These are phyloP conservation scores for Suillus discolor DNA, from an alignment of 768 basidiomycete genomes.

Conservation along the genomic window DNA sequence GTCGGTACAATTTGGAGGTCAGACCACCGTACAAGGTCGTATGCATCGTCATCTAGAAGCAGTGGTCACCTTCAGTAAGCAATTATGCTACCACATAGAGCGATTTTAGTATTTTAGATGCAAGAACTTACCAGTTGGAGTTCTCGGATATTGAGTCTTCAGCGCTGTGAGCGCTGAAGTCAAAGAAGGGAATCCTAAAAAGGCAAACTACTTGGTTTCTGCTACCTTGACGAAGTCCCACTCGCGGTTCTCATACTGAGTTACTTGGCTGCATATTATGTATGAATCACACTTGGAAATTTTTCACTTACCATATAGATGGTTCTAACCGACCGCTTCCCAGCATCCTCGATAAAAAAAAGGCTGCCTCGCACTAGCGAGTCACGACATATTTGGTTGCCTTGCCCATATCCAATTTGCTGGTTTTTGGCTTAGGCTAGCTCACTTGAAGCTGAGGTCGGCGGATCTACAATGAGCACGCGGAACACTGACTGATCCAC, in stretches of 20 bases:
- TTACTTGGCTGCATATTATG: background rate
- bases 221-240: background rate
- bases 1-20: background rate
- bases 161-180: background rate
- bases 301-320: slow-evolving; percentile 1
- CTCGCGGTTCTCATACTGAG: background rate
- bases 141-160: background rate
- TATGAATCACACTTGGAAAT: background rate
- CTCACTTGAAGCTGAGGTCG: background rate
- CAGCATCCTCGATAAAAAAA: background rate
- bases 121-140: background rate
- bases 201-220: background rate
- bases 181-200: background rate
- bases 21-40: background rate
- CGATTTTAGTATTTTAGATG: background rate
- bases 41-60: background rate
- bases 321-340: background rate
- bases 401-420: background rate
- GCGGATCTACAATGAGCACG: background rate
- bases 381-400: background rate
- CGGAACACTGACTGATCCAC: background rate
- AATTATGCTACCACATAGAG: slow-evolving; percentile 3
- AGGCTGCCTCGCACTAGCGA: background rate
- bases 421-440: background rate
- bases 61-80: background rate